These are phyloP conservation scores for Blastocystis sp. DNA, from an alignment of 352 stramenopile species.

Conservation along the genomic window DNA sequence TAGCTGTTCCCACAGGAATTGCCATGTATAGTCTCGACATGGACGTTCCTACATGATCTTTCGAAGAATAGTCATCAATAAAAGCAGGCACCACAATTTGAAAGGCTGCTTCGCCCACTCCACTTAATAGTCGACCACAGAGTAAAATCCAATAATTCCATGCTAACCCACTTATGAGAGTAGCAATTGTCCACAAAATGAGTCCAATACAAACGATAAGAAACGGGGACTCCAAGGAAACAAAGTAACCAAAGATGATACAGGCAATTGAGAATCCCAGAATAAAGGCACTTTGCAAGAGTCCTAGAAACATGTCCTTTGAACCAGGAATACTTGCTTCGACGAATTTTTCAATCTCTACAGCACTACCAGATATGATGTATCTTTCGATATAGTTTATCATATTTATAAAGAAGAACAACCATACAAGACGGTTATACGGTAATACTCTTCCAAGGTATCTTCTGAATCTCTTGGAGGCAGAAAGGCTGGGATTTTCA, in stretches of 20 bases:
- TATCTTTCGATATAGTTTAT: conserved; percentile 54
- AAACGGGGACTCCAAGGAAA: neutral
- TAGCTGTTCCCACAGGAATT: conserved; percentile 44
- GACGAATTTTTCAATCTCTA: conserved; percentile 53
- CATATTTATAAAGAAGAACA: conserved; percentile 53
- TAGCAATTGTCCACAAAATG: neutral
- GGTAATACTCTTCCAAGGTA: neutral
- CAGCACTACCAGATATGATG: conserved; percentile 38
- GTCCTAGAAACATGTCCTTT: neutral
- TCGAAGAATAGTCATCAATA: conserved; percentile 45
- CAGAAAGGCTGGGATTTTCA: no score
- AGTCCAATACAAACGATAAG: conserved; percentile 26
- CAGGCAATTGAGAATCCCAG: conserved; percentile 34
- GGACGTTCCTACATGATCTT: neutral
- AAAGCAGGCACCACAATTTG: conserved; percentile 57
- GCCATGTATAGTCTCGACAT: conserved; percentile 33
- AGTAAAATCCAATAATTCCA: conserved; percentile 1
- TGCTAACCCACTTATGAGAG: conserved; percentile 7
- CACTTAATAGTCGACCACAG: conserved; percentile 34
- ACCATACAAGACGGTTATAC: neutral
- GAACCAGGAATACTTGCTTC: neutral
- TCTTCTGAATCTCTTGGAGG: neutral
- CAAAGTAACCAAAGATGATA: conserved; percentile 44
- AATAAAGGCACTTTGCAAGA: conserved; percentile 54
- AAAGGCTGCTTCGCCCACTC: conserved; percentile 56